Evolutionary conservation across 495 filamentous ascomycete species (phyloP), one percentile per base, ranked within the genome.

Genomic region (Parachaetomium inaequale): DNA sequence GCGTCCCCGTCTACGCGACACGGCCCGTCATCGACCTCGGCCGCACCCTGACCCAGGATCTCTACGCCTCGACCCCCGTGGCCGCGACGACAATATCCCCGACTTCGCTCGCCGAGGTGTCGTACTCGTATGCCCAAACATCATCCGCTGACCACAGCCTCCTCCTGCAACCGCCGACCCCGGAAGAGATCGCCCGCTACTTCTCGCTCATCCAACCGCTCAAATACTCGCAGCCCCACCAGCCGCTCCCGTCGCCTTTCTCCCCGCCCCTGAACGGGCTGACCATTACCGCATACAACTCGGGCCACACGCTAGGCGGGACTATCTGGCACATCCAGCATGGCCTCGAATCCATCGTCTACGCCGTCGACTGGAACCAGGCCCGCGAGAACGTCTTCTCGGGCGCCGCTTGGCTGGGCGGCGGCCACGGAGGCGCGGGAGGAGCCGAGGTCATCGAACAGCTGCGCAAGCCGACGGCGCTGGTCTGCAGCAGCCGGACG

Each of bases 321-420:
- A 96, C 94, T 28, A 96, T 99, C 75, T 99, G 94, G 94, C 93
- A 98, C 70, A 92, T 99, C 63, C 94, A 96, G 61, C 92, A 98
- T 79, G 92, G 92, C 1, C 82, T 97, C 71, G 94, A 99, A 71
- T 96, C 92, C 1, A 94, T 99, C 40, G 93, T 98, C 14, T 97
- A 99, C 65, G 93, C 95, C 1, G 88, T 96, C 15, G 93, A 98
- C 68, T 99, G 95, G 94, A 97, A 96, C 68, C 92, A 97, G 71
- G 89, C 86, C 12, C 83, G 91, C 52, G 94, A 99, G 73, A 95
- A 96, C 78, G 91, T 96, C 14, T 84, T 95, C 45, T 84, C 93
- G 2, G 94, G 93, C 61, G 95, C 94, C 40, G 91, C 93, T 19
- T 97, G 94, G 90, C 82, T 99, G 46, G 89, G 90, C 32, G 89